Evolutionary conservation across 228 moss, liverwort and hornwort genomes (phyloP), one percentile per base, ranked within the genome.

Genomic region (Sphagnum fallax): DNA sequence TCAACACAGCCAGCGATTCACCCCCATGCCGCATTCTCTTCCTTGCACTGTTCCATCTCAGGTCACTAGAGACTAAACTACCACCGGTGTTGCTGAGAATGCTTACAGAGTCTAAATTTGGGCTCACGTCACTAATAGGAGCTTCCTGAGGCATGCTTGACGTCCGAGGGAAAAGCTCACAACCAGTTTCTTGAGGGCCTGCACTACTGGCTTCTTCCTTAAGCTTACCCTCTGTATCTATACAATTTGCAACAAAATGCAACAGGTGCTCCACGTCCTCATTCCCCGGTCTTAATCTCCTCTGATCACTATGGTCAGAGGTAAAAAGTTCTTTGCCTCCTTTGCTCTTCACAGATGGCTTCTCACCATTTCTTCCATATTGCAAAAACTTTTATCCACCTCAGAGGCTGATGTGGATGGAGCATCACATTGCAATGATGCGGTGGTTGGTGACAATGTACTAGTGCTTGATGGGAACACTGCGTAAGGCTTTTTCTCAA

Each of bases 401-500:
- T 16, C 16, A 16, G 16, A 16, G 16, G 16, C 16, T 16, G 16
- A 16, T 16, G 16, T 16, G 16, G 16, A 16, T 16, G 16, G 16
- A 16, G 16, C 16, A 16, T 16, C 16, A 16, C 16, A 16, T 16
- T 16, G 16, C 16, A 16, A 16, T 16, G 16, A 16, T 16, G 16
- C 16, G 16, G 16, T 16, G 16, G 16, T 16, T 16, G 16, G 16
- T 16, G 16, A 16, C 16, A 16, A 16, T 16, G 16, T 16, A 16
- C 16, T 16, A 16, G 16, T 16, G 16, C 16, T 16, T 16, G 16
- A 16, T 16, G 16, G 16, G 16, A 16, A 16, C 16, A 16, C 16
- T 16, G 16, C 16, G 80, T 64, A 78, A 60, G 55, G 70, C 64
- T 65, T 65, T 10, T 49, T 65, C 49, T 65, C 64, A 49, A 13